Evolutionary conservation across 2,329 filamentous ascomycete species (phyloP).

Genomic region (Eutypa lata): DNA sequence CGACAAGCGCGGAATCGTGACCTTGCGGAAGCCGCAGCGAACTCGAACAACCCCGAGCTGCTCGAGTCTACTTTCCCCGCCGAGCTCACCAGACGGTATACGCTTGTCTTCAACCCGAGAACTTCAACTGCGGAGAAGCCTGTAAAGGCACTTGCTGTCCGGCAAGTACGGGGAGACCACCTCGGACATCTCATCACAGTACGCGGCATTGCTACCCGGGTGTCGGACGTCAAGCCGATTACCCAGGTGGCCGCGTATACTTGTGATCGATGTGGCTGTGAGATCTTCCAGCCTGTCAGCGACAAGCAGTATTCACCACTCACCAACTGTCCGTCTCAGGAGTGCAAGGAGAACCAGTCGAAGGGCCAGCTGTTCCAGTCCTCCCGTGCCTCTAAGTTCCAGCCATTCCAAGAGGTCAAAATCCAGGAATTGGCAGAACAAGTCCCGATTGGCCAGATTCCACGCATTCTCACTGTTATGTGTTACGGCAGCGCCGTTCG

Average conservation of each 20-base stretch:
- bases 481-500: slow-evolving; percentile 85
- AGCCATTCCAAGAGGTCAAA: slow-evolving; percentile 97
- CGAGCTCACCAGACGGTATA: slow-evolving; percentile 89
- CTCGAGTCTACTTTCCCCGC: slow-evolving; percentile 82
- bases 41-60: slow-evolving; percentile 59
- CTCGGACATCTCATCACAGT: slow-evolving; percentile 91
- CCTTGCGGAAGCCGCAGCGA: slow-evolving; percentile 64
- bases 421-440: slow-evolving; percentile 99
- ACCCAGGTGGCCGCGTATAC: slow-evolving; percentile 98
- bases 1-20: slow-evolving; percentile 82
- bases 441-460: slow-evolving; percentile 96
- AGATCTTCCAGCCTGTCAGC: slow-evolving; percentile 94
- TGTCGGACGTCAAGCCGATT: slow-evolving; percentile 95
- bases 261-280: slow-evolving; percentile 92
- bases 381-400: slow-evolving; percentile 92
- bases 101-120: slow-evolving; percentile 90
- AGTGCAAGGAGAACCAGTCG: slow-evolving; percentile 85
- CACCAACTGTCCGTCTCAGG: slow-evolving; percentile 80
- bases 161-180: slow-evolving; percentile 89
- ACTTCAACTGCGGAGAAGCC: slow-evolving; percentile 66
- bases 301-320: slow-evolving; percentile 89
- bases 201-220: slow-evolving; percentile 88
- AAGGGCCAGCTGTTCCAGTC: slow-evolving; percentile 93
- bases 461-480: slow-evolving; percentile 82
- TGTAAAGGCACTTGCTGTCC: slow-evolving; percentile 74